Evolutionary conservation across 768 basidiomycete genomes (phyloP), one percentile per base, ranked within the genome.

Genomic region (Kwoniella bestiolae): DNA sequence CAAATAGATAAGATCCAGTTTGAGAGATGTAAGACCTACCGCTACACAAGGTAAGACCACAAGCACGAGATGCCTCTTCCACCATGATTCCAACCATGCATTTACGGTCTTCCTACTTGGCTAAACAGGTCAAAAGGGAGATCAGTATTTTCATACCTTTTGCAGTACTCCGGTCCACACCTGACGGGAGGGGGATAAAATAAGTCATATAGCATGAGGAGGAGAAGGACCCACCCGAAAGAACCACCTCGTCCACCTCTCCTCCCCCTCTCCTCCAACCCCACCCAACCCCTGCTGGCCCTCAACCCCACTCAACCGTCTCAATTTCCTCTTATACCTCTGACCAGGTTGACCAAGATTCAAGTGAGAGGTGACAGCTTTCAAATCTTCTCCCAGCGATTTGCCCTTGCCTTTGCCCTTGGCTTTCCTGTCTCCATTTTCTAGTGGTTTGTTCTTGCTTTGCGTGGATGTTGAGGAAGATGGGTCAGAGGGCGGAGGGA

Each of bases 51-150:
- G 83, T 5, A 81, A 56, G 0, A 79, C 53, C 16, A 83, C 77
- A 4, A 84, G 73, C 0, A 83, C 78, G 14, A 76, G 72, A 73
- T 82, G 82, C 2, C 83, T 63, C 47, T 75, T 83, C 81, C 79
- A 82, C 80, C 82, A 84, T 0, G 72, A 71, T 21, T 60, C 62
- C 47, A 84, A 65, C 81, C 81, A 82, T 1, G 38, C 38, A 41
- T 83, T 80, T 1, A 84, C 83, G 2, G 66, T 68, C 29, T 70
- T 71, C 62, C 78, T 67, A 9, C 72, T 74, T 8, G 83, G 83
- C 72, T 82, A 51, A 21, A 21, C 12, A 60, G 3, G 18, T 7
- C 34, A 44, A 5, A 57, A 14, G n/a, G n/a, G n/a, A n/a, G n/a
- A n/a, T n/a, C n/a, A n/a, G n/a, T n/a, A n/a, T n/a, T n/a, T n/a